Evolutionary conservation across 345 rosid genomes (phyloP), one percentile per base, ranked within the genome.

Genomic region (Rhizophora apiculata): DNA sequence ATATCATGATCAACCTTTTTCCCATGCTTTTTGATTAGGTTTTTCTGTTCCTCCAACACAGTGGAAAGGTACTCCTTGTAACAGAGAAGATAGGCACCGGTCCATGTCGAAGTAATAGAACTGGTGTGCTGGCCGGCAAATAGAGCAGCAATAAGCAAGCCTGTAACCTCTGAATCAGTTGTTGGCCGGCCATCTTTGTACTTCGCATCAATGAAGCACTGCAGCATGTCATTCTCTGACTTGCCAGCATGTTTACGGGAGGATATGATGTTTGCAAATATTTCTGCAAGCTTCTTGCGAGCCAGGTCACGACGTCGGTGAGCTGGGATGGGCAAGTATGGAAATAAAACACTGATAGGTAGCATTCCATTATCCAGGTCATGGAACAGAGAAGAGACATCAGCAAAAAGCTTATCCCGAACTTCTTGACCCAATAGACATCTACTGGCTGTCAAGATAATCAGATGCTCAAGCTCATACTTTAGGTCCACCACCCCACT

Each of bases 41-140:
- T 73, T 77, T 80, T 90, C 84, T 95, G 99, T 81, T 95, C 99
- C 55, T 88, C 90, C 68, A 79, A 3, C 21, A 87, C 98, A 32
- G 86, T 88, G 18, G 86, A 72, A 59, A 86, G 74, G 78, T 78
- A 85, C 66, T 92, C 67, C 78, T 83, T 87, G 82, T 85, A 73
- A 43, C 75, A 74, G 67, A 94, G 86, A 61, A 92, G 89, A 72
- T 94, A 92, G 70, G 99, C 93, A 30, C 99, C 99, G 1, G 96
- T 90, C 99, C 99, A 95, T 0, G 89, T 87, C 67, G 98, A 95
- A 67, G 99, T 92, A 82, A 95, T 95, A 59, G 99, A 95, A 79
- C 99, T 95, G 24, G 99, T 95, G 81, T 95, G 99, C 85, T 95
- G 99, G 57, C 99, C 98, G 20, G 96, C 98, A 81, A 95, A 95